These are phyloP conservation scores for Karstenula rhodostoma DNA, from an alignment of 2,329 filamentous ascomycete species.

Conservation along the genomic window DNA sequence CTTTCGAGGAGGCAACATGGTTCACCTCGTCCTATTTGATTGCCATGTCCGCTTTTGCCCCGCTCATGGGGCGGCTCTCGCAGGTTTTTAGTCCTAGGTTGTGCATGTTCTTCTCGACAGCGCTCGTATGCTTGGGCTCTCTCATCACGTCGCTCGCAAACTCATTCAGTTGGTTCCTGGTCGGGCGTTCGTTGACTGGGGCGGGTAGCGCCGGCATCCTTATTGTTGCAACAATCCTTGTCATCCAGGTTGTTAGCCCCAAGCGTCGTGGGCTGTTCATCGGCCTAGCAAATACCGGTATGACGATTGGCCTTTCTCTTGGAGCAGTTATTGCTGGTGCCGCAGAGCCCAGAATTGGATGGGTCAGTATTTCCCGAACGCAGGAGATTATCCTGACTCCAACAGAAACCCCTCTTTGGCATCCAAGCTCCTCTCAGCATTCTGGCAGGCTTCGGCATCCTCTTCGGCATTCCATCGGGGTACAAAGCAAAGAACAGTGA, in stretches of 20 bases:
- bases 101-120: conserved; percentile 69
- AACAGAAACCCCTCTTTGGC: conserved; percentile 75
- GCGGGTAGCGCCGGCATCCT: conserved; percentile 75
- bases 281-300: conserved; percentile 75
- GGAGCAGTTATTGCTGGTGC: conserved; percentile 76
- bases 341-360: conserved; percentile 70
- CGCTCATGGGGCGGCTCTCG: conserved; percentile 75
- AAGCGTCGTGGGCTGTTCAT: conserved; percentile 76
- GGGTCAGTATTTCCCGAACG: conserved; percentile 61
- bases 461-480: conserved; percentile 68
- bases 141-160: conserved; percentile 69
- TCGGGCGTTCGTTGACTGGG: conserved; percentile 73
- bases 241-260: conserved; percentile 75
- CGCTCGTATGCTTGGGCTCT: conserved; percentile 68
- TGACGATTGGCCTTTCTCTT: conserved; percentile 74
- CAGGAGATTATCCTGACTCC: not conserved
- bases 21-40: conserved; percentile 79
- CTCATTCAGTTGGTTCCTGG: conserved; percentile 69
- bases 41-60: conserved; percentile 64
- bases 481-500: conserved; percentile 48
- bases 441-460: conserved; percentile 67
- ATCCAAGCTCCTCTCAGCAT: conserved; percentile 72
- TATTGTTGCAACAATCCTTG: conserved; percentile 76
- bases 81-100: conserved; percentile 75
- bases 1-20: conserved; percentile 78